Conservation (phyloP, 164 flowering plant species). For the Liquidambar formosana region DNA sequence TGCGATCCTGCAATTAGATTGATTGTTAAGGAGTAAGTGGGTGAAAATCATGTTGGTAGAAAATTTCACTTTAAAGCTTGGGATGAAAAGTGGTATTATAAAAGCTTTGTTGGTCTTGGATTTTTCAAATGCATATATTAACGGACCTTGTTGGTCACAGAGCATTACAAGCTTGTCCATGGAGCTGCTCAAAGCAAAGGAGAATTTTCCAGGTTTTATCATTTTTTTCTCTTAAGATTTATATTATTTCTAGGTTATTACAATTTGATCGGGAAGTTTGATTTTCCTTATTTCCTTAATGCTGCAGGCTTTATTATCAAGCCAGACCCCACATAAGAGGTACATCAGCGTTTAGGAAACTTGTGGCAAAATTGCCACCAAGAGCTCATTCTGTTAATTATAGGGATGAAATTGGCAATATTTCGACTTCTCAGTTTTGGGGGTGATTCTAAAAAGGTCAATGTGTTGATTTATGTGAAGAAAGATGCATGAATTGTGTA, state of each 20-base stretch:
- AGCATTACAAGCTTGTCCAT: conserved; percentile 76
- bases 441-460: conserved; percentile 78
- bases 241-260: background rate
- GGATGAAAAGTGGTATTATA: no score
- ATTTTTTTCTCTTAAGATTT: background rate
- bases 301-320: conserved; percentile 82
- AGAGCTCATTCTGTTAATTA: conserved; percentile 93
- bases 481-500: background rate
- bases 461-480: background rate
- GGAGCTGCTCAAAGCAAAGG: conserved; percentile 84
- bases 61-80: no score
- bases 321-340: conserved; percentile 67
- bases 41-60: no score
- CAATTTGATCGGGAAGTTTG: background rate
- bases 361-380: conserved; percentile 84
- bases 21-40: no score
- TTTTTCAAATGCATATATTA: no score
- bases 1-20: no score
- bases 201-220: conserved; percentile 82
- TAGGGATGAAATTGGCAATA: conserved; percentile 94
- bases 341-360: conserved; percentile 70
- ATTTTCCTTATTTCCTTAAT: conserved; percentile 1
- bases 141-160: no score
- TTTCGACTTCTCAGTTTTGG: conserved; percentile 83
- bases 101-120: no score